phyloP scores from a whole-genome alignment of 2,329 filamentous ascomycete genomes.

The Daldinia sp. region DNA sequence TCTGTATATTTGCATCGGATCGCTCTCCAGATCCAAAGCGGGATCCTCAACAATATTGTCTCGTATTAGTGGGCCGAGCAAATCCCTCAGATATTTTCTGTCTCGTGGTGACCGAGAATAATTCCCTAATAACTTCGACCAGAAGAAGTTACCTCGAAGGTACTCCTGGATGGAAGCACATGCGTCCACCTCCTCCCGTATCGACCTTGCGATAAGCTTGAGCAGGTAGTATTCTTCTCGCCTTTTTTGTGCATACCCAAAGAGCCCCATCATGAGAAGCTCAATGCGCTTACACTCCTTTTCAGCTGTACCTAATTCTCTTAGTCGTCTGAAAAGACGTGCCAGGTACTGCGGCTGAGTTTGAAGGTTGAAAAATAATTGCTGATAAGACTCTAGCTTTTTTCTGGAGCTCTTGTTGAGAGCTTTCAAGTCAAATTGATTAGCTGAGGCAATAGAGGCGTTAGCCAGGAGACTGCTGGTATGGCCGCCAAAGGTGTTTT shows the following conservation, averaged over 20 bases:
- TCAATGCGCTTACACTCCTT: conserved; percentile 94
- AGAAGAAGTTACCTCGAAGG: conserved; percentile 90
- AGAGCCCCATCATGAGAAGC: conserved; percentile 94
- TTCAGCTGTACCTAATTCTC: conserved; percentile 86
- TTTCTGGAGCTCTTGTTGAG: conserved; percentile 96
- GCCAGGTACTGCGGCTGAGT: conserved; percentile 96
- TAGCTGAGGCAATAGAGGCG: conserved; percentile 86
- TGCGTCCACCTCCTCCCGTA: conserved; percentile 85
- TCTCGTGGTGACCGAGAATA: conserved; percentile 93
- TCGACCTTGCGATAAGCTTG: conserved; percentile 85
- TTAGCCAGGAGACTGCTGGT: conserved; percentile 87
- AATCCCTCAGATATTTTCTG: conserved; percentile 88
- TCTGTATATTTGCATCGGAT: conserved; percentile 96
- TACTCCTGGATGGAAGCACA: conserved; percentile 84
- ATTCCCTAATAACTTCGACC: conserved; percentile 85
- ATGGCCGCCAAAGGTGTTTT: conserved; percentile 94
- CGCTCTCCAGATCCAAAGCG: conserved; percentile 91
- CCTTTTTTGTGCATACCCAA: conserved; percentile 96
- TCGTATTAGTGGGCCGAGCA: conserved; percentile 85
- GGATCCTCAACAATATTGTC: conserved; percentile 95
- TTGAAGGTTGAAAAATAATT: conserved; percentile 96
- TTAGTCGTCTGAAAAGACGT: conserved; percentile 84
- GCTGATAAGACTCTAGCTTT: conserved; percentile 96
- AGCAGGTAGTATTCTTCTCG: conserved; percentile 97
- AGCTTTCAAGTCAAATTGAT: conserved; percentile 96